These are phyloP conservation scores for Cyberlindnera xishuangbannaensis DNA, from an alignment of 805 yeast genomes.

Conservation along the genomic window DNA sequence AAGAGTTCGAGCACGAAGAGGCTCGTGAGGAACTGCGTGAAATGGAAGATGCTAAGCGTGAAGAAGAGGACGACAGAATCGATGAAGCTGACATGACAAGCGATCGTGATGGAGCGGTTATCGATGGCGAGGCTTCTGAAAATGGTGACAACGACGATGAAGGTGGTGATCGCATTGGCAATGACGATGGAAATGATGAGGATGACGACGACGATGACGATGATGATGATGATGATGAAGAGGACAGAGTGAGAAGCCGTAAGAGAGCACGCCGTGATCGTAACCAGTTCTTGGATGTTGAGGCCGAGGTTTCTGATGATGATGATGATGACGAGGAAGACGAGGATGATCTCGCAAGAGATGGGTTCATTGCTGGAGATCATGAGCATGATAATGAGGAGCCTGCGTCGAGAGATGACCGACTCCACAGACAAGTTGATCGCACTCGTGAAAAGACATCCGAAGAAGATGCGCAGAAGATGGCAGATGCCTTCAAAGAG, in stretches of 20 bases:
- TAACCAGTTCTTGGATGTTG: slow-evolving; percentile 89
- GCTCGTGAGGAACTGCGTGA: slow-evolving; percentile 20
- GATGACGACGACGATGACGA: slow-evolving; percentile 36
- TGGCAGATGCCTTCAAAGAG: slow-evolving; percentile 88
- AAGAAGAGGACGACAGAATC: slow-evolving; percentile 20
- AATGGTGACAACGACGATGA: slow-evolving; percentile 29
- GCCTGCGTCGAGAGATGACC: slow-evolving; percentile 49
- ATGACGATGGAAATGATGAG: slow-evolving; percentile 21
- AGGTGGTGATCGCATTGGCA: slow-evolving; percentile 15
- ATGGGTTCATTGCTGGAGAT: slow-evolving; percentile 76
- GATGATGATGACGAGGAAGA: slow-evolving; percentile 97
- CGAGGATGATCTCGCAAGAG: slow-evolving; percentile 79
- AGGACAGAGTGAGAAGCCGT: slow-evolving; percentile 39
- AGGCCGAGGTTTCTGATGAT: slow-evolving; percentile 97
- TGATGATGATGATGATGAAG: slow-evolving; percentile 45
- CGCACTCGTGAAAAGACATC: slow-evolving; percentile 79
- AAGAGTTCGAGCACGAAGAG: slow-evolving; percentile 21
- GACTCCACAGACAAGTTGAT: slow-evolving; percentile 88
- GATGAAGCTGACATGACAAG: slow-evolving; percentile 11
- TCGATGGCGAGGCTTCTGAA: not conserved
- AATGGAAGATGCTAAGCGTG: slow-evolving; percentile 19
- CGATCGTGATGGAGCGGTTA: too few species aligned
- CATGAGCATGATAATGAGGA: slow-evolving; percentile 53
- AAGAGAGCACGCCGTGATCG: slow-evolving; percentile 43
- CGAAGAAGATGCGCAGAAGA: slow-evolving; percentile 90